Percentiles rank a stretch among this genome's conserved stretches.
Conservation (phyloP, 805 yeast genomes). For the Kregervanrija fluxuum region DNA sequence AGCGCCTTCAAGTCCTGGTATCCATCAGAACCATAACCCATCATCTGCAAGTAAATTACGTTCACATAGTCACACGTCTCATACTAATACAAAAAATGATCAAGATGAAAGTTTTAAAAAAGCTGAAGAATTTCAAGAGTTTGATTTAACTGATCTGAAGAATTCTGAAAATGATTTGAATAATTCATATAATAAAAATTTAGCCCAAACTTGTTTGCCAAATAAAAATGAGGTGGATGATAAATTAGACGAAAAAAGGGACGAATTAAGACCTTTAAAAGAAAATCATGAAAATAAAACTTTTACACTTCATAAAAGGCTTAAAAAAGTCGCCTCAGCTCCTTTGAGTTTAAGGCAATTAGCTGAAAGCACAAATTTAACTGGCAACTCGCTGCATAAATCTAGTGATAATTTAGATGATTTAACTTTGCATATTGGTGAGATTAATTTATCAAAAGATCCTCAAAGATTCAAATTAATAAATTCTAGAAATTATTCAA, state of each 20-base stretch:
- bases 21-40: slow-evolving; percentile 6
- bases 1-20: slow-evolving; percentile 25
- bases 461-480: slow-evolving; percentile 35
- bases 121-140: slow-evolving; percentile 15
- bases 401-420: slow-evolving; percentile 10
- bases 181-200: neutral
- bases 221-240: neutral
- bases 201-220: too few species aligned
- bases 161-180: neutral
- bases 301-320: slow-evolving; percentile 30
- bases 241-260: slow-evolving; percentile 9
- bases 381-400: neutral
- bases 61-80: too few species aligned
- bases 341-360: slow-evolving; percentile 52
- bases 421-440: slow-evolving; percentile 31
- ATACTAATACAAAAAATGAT: neutral
- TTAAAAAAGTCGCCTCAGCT: slow-evolving; percentile 80
- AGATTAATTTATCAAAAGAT: slow-evolving; percentile 24
- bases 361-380: slow-evolving; percentile 10
- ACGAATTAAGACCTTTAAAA: slow-evolving; percentile 11
- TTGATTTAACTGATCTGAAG: slow-evolving; percentile 20
- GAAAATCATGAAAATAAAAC: neutral
- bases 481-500: slow-evolving; percentile 53
- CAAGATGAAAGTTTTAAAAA: neutral
- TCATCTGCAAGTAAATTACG: neutral